phyloP scores from a whole-genome alignment of 163 green algal species.

The Chlamydomonas reinhardtii region DNA sequence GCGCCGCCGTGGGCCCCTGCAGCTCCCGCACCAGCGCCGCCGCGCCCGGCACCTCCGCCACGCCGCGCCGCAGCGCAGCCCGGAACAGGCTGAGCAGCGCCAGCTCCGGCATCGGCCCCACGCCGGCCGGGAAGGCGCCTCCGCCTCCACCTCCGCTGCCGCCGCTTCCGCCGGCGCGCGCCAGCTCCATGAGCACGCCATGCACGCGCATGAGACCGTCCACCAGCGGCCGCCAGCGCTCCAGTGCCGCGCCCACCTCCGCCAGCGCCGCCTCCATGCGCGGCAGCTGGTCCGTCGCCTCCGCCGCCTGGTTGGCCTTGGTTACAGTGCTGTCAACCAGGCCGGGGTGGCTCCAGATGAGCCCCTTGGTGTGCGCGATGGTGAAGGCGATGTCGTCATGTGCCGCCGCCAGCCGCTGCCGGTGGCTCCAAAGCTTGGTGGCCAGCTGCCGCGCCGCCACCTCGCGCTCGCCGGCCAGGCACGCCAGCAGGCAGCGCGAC shows the following conservation, averaged over 20 bases:
- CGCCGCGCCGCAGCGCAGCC: constrained; percentile 11
- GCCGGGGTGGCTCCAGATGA: constrained; percentile 23
- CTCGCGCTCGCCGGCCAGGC: constrained; percentile 7
- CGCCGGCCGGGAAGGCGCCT: not conserved
- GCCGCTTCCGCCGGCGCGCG: not conserved
- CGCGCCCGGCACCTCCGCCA: constrained; percentile 37
- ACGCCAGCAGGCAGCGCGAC: constrained; percentile 16
- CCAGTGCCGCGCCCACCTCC: constrained; percentile 18
- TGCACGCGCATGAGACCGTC: constrained; percentile 29
- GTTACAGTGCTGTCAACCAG: constrained; percentile 47
- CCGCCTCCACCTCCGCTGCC: no score
- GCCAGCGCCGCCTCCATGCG: constrained; percentile 18
- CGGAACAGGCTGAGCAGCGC: constrained; percentile 39
- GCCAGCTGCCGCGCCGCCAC: constrained; percentile 32
- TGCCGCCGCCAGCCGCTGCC: not conserved
- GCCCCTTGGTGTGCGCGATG: constrained; percentile 50
- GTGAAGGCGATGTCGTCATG: constrained; percentile 43
- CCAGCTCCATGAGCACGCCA: constrained; percentile 42
- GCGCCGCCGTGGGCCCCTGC: constrained; percentile 39
- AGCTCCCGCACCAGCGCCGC: constrained; percentile 43
- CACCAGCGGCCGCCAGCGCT: constrained; percentile 35
- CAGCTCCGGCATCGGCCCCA: constrained; percentile 12
- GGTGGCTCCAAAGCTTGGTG: constrained; percentile 11
- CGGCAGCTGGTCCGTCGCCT: constrained; percentile 16
- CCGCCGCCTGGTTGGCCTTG: constrained; percentile 10